phyloP scores from a whole-genome alignment of 768 basidiomycete genomes.

The Boletus rex-veris region DNA sequence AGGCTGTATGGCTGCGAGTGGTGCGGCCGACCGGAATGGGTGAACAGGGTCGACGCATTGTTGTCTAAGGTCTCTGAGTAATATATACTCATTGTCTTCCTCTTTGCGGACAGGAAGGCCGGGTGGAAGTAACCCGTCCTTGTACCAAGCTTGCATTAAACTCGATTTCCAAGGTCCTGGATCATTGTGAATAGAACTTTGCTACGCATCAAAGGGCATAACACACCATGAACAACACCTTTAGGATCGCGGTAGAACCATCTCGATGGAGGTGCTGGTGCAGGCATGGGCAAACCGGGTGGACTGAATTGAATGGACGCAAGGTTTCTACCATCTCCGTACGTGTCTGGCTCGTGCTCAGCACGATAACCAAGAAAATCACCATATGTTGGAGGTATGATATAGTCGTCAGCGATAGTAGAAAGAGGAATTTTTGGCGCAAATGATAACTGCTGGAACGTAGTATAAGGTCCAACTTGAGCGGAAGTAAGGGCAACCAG shows the following conservation, averaged over 20 bases:
- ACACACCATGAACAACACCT: conserved; percentile 70
- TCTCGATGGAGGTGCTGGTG: conserved; percentile 60
- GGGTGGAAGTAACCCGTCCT: conserved; percentile 76
- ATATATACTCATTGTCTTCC: conserved; percentile 62
- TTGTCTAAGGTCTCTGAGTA: conserved; percentile 70
- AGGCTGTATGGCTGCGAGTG: conserved; percentile 36
- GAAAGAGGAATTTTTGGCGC: conserved; percentile 87
- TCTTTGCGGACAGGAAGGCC: conserved; percentile 80
- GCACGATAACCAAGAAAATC: conserved; percentile 70
- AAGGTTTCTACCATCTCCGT: conserved; percentile 44
- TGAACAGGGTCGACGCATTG: conserved; percentile 80
- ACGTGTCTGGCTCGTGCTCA: conserved; percentile 55
- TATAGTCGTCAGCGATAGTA: conserved; percentile 84
- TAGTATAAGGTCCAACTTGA: conserved; percentile 81
- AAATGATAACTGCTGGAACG: conserved; percentile 86
- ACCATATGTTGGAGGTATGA: conserved; percentile 88
- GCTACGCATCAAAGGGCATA: neutral
- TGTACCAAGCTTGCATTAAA: conserved; percentile 88
- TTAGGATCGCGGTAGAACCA: conserved; percentile 89
- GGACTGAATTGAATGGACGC: conserved; percentile 70
- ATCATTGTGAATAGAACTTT: conserved; percentile 9
- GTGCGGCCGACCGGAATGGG: conserved; percentile 57
- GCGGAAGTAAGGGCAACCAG: conserved; percentile 62
- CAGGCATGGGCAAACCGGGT: conserved; percentile 74
- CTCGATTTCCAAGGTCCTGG: conserved; percentile 85